Conservation (phyloP, 1,284 basidiomycete species). For the Filobasidium uniguttulatum region DNA sequence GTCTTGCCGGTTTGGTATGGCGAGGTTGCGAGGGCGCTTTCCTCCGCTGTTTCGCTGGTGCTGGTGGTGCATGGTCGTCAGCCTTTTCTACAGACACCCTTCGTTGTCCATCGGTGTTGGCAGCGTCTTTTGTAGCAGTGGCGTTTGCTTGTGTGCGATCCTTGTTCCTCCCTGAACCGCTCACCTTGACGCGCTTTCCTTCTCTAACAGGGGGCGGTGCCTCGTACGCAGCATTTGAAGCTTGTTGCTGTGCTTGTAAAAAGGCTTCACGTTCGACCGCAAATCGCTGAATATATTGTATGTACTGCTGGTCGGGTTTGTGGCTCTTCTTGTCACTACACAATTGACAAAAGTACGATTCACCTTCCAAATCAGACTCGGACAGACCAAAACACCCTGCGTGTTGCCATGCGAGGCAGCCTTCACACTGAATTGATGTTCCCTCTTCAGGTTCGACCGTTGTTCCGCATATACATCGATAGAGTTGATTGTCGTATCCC, state of each 20-base stretch:
- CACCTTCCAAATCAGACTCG: constrained; percentile 53
- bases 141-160: neutral
- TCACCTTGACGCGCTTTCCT: neutral
- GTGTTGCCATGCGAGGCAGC: constrained; percentile 81
- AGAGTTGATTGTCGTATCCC: constrained; percentile 33
- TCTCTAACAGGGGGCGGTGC: neutral
- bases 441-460: constrained; percentile 60
- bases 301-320: constrained; percentile 9
- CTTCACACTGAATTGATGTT: constrained; percentile 82
- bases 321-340: constrained; percentile 18
- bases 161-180: neutral
- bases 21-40: neutral
- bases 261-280: neutral
- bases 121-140: neutral
- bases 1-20: too few species aligned
- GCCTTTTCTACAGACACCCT: neutral
- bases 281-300: constrained; percentile 7
- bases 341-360: constrained; percentile 39
- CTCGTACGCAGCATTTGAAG: neutral
- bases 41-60: neutral
- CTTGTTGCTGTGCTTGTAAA: neutral
- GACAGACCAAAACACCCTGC: constrained; percentile 68
- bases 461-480: constrained; percentile 37
- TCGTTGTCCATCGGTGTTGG: neutral
- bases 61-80: neutral